phyloP scores from a whole-genome alignment of 164 flowering plant genomes.

The Stephania yunnanensis region DNA sequence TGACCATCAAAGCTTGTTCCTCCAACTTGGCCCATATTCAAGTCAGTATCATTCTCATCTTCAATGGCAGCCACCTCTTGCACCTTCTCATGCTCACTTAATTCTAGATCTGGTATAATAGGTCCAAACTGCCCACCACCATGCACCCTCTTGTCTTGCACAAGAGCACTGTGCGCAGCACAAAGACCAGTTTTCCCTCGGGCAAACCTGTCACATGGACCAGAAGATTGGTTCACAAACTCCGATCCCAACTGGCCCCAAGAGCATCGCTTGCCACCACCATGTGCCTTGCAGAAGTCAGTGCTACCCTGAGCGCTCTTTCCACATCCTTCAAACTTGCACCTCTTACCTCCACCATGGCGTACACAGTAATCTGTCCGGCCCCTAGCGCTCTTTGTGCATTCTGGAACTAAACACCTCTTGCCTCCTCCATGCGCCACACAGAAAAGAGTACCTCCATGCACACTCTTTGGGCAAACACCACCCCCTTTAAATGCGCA shows the following conservation, averaged over 20 bases:
- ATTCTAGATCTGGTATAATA: constrained; percentile 26
- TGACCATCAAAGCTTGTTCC: constrained; percentile 18
- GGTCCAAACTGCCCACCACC: constrained; percentile 69
- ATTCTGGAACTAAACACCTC: constrained; percentile 73
- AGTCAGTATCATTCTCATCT: constrained; percentile 37
- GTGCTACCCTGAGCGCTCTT: constrained; percentile 22
- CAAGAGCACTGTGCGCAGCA: constrained; percentile 65
- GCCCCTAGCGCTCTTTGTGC: constrained; percentile 95
- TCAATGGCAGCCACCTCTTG: constrained; percentile 27
- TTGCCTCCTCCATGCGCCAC: constrained; percentile 97
- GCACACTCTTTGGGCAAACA: constrained; percentile 75
- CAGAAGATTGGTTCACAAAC: constrained; percentile 30
- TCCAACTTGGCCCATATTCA: constrained; percentile 11
- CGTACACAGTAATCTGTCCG: constrained; percentile 78
- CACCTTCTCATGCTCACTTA: constrained; percentile 24
- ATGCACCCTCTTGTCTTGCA: constrained; percentile 79
- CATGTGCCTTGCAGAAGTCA: constrained; percentile 23
- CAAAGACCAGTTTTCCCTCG: constrained; percentile 83
- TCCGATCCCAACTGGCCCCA: constrained; percentile 44
- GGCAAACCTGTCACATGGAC: constrained; percentile 69
- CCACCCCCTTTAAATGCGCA: constrained; percentile 77
- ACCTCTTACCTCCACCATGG: constrained; percentile 96
- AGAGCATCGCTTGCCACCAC: constrained; percentile 19
- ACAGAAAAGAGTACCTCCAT: constrained; percentile 83
- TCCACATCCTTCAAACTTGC: constrained; percentile 26